A percentile compares a stretch with the other conserved stretches of the same genome.
phyloP scores from a whole-genome alignment of 2,329 filamentous ascomycete species.

The Talaromyces rugulosus region DNA sequence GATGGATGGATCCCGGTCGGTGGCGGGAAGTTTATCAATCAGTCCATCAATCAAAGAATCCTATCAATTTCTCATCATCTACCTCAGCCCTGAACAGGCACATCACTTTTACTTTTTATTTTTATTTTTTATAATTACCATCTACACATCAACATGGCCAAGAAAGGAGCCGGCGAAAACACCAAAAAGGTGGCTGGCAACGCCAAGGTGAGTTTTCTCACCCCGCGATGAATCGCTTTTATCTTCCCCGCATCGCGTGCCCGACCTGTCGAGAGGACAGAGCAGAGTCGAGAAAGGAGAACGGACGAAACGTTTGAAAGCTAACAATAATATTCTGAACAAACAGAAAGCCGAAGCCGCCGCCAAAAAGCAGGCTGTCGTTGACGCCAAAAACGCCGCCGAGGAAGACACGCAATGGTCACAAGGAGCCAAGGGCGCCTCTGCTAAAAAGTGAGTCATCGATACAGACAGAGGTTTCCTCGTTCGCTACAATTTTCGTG shows the following conservation, averaged over 20 bases:
- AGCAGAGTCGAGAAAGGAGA: slow-evolving; percentile 1
- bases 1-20: neutral
- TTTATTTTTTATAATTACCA: neutral
- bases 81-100: neutral
- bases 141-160: slow-evolving; percentile 54
- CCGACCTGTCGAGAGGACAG: neutral
- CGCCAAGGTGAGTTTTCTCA: slow-evolving; percentile 49
- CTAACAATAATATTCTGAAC: slow-evolving; percentile 12
- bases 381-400: slow-evolving; percentile 61
- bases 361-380: slow-evolving; percentile 69
- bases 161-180: slow-evolving; percentile 68
- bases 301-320: neutral
- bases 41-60: neutral
- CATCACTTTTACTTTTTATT: neutral
- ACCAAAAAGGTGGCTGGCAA: slow-evolving; percentile 87
- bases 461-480: neutral
- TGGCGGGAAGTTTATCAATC: neutral
- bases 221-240: slow-evolving; percentile 11
- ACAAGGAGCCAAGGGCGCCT: slow-evolving; percentile 71
- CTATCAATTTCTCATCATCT: neutral
- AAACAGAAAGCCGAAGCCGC: slow-evolving; percentile 81
- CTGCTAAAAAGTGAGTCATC: slow-evolving; percentile 71
- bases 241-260: slow-evolving; percentile 11
- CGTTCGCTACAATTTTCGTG: too few relatives aligned
- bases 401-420: slow-evolving; percentile 74